These are phyloP conservation scores for Thozetella sp. DNA, from an alignment of 495 filamentous ascomycete genomes.

Conservation along the genomic window DNA sequence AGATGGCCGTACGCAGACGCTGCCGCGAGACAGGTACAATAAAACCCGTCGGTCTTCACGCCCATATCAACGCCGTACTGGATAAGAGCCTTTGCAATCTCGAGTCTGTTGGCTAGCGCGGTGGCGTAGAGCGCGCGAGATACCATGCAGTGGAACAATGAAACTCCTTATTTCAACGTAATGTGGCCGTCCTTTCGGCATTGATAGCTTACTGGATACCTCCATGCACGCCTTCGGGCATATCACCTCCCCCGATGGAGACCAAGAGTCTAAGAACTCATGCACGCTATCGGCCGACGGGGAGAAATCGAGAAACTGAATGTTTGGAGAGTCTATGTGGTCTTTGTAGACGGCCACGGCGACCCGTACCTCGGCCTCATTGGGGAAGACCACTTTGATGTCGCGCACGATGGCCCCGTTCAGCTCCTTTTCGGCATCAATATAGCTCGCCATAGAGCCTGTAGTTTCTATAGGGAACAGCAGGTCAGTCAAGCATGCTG, in stretches of 20 bases:
- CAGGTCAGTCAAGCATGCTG: conserved; percentile 33
- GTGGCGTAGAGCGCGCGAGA: not conserved
- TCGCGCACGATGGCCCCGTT: conserved; percentile 31
- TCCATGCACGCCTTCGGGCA: conserved; percentile 34
- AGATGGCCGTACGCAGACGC: not conserved
- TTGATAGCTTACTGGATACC: conserved; percentile 24
- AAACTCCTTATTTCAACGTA: no score
- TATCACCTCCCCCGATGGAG: conserved; percentile 24
- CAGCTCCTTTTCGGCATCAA: conserved; percentile 32
- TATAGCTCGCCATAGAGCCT: conserved; percentile 28
- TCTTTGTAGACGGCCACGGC: conserved; percentile 40
- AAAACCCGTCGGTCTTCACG: not conserved
- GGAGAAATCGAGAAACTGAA: conserved; percentile 39
- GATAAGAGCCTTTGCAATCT: not conserved
- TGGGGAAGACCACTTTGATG: conserved; percentile 30
- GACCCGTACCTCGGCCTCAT: conserved; percentile 39
- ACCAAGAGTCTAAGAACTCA: conserved; percentile 18
- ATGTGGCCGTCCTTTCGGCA: no score
- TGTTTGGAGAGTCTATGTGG: conserved; percentile 22
- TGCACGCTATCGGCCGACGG: conserved; percentile 14
- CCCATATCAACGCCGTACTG: not conserved
- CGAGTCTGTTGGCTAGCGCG: not conserved
- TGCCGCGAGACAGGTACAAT: not conserved
- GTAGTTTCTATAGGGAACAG: conserved; percentile 42
- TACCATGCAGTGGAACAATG: no score